Conservation (phyloP, 1,139 yeast species). For the Saccharomyces hybrid region DNA sequence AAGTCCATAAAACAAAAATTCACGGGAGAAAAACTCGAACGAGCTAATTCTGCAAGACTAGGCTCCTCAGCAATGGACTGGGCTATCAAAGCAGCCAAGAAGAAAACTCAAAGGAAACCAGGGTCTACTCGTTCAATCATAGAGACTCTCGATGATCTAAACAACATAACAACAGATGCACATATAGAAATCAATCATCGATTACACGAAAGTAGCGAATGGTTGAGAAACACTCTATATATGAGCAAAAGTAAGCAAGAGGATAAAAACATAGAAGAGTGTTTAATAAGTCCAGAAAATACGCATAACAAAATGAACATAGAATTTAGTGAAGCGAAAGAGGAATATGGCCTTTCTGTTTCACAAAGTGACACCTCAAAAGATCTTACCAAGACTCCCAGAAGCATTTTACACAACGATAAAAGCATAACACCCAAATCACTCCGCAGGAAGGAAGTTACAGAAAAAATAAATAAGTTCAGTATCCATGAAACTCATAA, state of each 20-base stretch:
- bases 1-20: background rate
- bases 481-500: background rate
- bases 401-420: slow-evolving; percentile 1
- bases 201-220: slow-evolving; percentile 13
- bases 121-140: slow-evolving; percentile 30
- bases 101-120: slow-evolving; percentile 20
- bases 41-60: too few relatives aligned
- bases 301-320: slow-evolving; percentile 7
- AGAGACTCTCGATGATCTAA: slow-evolving; percentile 26
- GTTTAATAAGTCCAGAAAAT: slow-evolving; percentile 15
- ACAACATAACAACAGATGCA: slow-evolving; percentile 19
- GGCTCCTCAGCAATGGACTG: slow-evolving; percentile 22
- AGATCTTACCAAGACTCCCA: slow-evolving; percentile 7
- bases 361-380: background rate
- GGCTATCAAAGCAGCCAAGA: slow-evolving; percentile 27
- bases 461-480: background rate
- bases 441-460: slow-evolving; percentile 6
- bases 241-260: slow-evolving; percentile 1
- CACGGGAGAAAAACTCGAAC: background rate
- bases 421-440: slow-evolving; percentile 14
- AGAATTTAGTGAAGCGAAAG: background rate
- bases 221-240: slow-evolving; percentile 14
- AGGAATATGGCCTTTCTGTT: background rate
- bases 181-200: slow-evolving; percentile 17
- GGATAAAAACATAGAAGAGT: background rate